Evolutionary conservation across 768 basidiomycete genomes (phyloP).

Genomic region (Tulasnella sp.): DNA sequence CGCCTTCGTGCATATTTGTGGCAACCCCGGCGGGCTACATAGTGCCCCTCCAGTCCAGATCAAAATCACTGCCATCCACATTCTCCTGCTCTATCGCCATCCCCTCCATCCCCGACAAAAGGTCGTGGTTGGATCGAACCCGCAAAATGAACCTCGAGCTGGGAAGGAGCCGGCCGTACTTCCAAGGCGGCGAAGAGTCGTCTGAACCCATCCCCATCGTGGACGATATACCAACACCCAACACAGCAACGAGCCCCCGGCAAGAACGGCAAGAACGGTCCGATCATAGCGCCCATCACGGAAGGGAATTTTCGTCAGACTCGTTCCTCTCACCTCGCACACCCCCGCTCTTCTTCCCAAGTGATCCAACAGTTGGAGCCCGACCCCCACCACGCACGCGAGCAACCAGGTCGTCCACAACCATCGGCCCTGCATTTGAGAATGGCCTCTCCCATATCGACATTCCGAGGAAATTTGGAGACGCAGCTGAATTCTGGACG

Average conservation of each 20-base stretch:
- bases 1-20: not conserved
- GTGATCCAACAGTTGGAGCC: not conserved
- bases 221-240: not conserved
- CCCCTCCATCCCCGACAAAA: not conserved
- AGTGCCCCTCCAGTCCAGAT: not conserved
- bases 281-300: not conserved
- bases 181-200: not conserved
- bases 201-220: not conserved
- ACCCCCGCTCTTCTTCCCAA: not conserved
- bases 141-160: not conserved
- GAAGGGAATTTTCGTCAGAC: not conserved
- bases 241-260: not conserved
- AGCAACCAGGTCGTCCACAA: not conserved
- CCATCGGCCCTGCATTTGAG: not conserved
- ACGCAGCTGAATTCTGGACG: slow-evolving; percentile 3
- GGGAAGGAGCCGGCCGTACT: not conserved
- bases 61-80: not conserved
- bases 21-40: not conserved
- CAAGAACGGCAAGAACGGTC: not conserved
- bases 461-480: not conserved
- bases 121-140: not conserved
- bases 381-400: not conserved
- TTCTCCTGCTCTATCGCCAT: not conserved
- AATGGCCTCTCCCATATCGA: not conserved
- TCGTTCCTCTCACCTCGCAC: not conserved